Evolutionary conservation across 257 asterid genomes (phyloP), one percentile per base, ranked within the genome.

Genomic region (Solanum arcanum): DNA sequence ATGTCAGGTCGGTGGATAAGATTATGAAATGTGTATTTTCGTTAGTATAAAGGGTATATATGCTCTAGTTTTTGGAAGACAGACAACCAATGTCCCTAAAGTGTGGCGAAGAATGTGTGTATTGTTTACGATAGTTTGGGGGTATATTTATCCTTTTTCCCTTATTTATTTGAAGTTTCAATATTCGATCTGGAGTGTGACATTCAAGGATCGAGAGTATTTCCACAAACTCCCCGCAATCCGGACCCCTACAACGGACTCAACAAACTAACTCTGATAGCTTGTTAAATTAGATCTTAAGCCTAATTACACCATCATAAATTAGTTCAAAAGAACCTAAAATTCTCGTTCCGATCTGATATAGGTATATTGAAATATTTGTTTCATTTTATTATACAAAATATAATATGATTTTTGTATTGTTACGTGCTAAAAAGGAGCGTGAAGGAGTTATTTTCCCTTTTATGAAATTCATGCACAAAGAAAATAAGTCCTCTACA

Each of bases 401-500:
- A 3, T 56, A 18, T 56, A 7, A 3, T 18, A 56, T 56, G 11
- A 64, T 21, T 25, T 69, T 69, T 69, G 75, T 29, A 3, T 14
- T 7, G 5, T 14, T 69, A 69, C 41, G 76, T 29, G 76, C 2
- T 20, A 82, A 9, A 42, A 82, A 42, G 56, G 91, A 89, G 88
- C 52, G 90, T 86, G 86, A 80, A 49, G 14, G 10, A 31, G 83
- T 33, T 70, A 27, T 66, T 56, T 68, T n/a, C n/a, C 35, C 10
- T 88, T 92, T 88, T 90, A 74, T 83, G 91, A 88, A 89, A 89
- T 90, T 88, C 92, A 91, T 84, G 96, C 94, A 90, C 95, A 89
- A 25, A 78, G 90, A 88, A 91, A 90, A 91, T 90, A 91, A 88
- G 82, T 90, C 87, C 29, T 91, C 91, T 89, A 77, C 87, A 88